Base-by-base conservation (phyloP, 768 basidiomycete species). In the Tricholoma hemisulphureum region DNA sequence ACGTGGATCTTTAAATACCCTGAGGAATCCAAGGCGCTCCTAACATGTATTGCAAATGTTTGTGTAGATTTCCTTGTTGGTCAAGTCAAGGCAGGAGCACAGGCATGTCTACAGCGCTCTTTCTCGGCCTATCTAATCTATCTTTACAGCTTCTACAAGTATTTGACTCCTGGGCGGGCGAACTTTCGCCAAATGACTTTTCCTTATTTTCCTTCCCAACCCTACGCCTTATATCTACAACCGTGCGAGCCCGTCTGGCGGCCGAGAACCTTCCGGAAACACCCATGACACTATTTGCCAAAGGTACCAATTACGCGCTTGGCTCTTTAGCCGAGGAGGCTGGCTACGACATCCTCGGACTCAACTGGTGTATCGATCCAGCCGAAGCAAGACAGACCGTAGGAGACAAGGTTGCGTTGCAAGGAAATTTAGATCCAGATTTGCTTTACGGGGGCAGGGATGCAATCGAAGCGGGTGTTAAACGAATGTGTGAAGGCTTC, bases 101-200 rank as follows among this genome's bases (percentile, higher is more conserved):
- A 99, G 85, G 96, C 93, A 67, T 55, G 80, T 69, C 23, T 20
- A 32, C 18, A 18, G 39, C 10, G 20, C 32, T 14, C 24, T 29
- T 29, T 14, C 23, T n/a, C 31, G 23, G 10, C 16, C 16, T 39
- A 43, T 6, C 5, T 34, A 16, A 20, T 46, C 31, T 56, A 43
- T 24, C 53, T 32, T 63, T 20, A 14, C 64, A 99, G 95, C 79
- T 97, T 46, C 79, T 98, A 5, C 97, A 99, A 83, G 82, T 99
- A 11, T 99, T 99, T 67, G 97, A 99, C 73, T 98, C 97, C 1
- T 93, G 91, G 84, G 97, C 92, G 8, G 91, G 91, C 51, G 95
- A 97, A 68, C 80, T 99, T 57, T 88, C 95, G 3, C 93, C 89
- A 2, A 77, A 91, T 67, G 91, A 98, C 69, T 98, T 96, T 73